Evolutionary conservation across 2,329 filamentous ascomycete species (phyloP).

Genomic region (Dactylonectria estremocensis): DNA sequence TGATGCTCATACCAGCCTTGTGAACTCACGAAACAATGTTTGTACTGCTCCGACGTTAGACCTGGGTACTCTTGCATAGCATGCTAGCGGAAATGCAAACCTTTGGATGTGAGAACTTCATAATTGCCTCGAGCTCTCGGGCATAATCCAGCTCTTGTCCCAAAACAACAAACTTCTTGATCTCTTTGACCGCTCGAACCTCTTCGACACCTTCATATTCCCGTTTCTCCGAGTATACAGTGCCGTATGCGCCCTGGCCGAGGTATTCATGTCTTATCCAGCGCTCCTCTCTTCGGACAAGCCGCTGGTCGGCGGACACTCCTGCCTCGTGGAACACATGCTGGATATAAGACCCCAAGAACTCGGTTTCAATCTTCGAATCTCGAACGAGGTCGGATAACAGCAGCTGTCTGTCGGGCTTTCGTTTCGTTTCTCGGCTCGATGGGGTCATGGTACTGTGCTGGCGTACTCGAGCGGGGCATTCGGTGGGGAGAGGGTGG

Average conservation of each 20-base stretch:
- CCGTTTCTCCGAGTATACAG: constrained; percentile 9
- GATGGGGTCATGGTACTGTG: no score
- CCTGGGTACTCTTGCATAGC: no score
- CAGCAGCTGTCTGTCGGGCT: no score
- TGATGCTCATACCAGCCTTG: constrained; percentile 2
- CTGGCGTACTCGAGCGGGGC: no score
- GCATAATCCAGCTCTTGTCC: background rate
- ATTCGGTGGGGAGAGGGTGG: no score
- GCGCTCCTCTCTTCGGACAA: constrained; percentile 9
- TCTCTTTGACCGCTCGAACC: constrained; percentile 10
- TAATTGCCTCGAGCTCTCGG: constrained; percentile 11
- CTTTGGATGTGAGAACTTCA: constrained; percentile 11
- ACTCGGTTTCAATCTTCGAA: constrained; percentile 3
- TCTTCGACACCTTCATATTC: background rate
- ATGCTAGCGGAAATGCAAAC: background rate
- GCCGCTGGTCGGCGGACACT: background rate
- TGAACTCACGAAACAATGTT: constrained; percentile 6
- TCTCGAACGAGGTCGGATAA: constrained; percentile 9
- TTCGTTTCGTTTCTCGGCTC: no score
- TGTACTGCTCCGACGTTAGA: background rate
- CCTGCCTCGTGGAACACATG: constrained; percentile 8
- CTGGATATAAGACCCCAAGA: background rate
- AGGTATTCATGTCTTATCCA: constrained; percentile 4
- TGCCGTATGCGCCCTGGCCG: constrained; percentile 4
- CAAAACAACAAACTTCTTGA: constrained; percentile 1